Percentiles rank a stretch among this genome's conserved stretches.
phyloP scores from a whole-genome alignment of 352 stramenopile species.

The Lagenidium sp. region DNA sequence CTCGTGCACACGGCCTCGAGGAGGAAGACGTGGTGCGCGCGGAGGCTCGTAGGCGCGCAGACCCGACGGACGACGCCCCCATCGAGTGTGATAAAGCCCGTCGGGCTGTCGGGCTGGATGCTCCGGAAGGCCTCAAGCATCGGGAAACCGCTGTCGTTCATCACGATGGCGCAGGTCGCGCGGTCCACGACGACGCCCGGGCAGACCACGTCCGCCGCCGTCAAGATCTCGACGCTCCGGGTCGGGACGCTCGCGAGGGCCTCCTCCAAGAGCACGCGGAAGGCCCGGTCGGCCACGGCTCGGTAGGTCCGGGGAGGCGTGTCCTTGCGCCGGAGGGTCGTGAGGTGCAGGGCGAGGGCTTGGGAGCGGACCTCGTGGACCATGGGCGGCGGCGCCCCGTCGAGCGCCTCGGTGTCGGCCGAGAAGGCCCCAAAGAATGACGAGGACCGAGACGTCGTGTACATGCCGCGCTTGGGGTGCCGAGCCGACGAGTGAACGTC shows the following conservation, averaged over 20 bases:
- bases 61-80: slow-evolving; percentile 10
- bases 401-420: neutral
- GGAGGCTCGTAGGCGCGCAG: slow-evolving; percentile 13
- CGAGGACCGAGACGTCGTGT: slow-evolving; percentile 15
- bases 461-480: slow-evolving; percentile 17
- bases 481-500: slow-evolving; percentile 10
- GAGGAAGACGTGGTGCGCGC: slow-evolving; percentile 18
- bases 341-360: slow-evolving; percentile 14
- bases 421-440: slow-evolving; percentile 1
- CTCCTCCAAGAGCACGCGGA: slow-evolving; percentile 21
- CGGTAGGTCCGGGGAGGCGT: slow-evolving; percentile 7
- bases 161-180: slow-evolving; percentile 9
- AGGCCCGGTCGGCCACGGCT: slow-evolving; percentile 9
- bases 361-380: slow-evolving; percentile 16
- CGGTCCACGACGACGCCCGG: slow-evolving; percentile 5
- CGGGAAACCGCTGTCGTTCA: slow-evolving; percentile 15
- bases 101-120: slow-evolving; percentile 15
- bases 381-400: slow-evolving; percentile 9
- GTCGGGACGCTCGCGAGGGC: slow-evolving; percentile 13
- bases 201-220: slow-evolving; percentile 1
- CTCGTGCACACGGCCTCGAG: slow-evolving; percentile 19
- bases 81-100: slow-evolving; percentile 19
- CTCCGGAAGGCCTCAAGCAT: slow-evolving; percentile 18
- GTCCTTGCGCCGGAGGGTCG: slow-evolving; percentile 6
- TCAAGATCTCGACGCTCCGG: slow-evolving; percentile 8